Evolutionary conservation across 768 basidiomycete genomes (phyloP), one percentile per base, ranked within the genome.

Genomic region (Lentinula edodes): DNA sequence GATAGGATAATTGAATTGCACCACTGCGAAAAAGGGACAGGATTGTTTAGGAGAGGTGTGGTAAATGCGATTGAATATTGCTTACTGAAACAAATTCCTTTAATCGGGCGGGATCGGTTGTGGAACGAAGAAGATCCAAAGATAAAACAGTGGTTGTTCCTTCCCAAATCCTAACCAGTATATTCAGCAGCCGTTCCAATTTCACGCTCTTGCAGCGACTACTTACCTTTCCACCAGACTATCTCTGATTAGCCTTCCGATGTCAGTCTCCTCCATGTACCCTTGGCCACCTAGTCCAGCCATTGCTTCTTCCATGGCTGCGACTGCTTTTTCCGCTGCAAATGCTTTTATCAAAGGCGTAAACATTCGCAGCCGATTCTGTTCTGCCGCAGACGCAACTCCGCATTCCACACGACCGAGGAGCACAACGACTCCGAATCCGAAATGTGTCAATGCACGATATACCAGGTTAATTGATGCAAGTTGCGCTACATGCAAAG

Each of bases 241-340:
- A 73, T 92, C 90, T 4, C 86, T 75, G 34, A 93, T 87, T 13
- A 82, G 66, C 41, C 83, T 81, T 8, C 85, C 88, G 52, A 92
- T 83, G 1, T 83, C 85, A 60, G 83, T 90, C 71, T 93, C 91
- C 65, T 89, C 87, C 89, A 92, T 92, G 67, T 91, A 93, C 0
- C 91, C 91, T 52, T 87, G 85, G 1, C 90, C 90, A 23, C 91
- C 90, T 2, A 91, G 73, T 5, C 84, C 76, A 36, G 83, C 75
- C 89, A 92, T 91, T 38, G 87, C 82, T 65, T 90, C 87, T 62
- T 89, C 87, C 76, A 91, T 85, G 2, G 83, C 87, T 0, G 77
- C 68, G 57, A 78, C 79, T 0, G 84, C 84, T 63, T 84, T 84
- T 65, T 88, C 84, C 9, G 89, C 82, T 9, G 81, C 79, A 68